Conservation (phyloP, 2,329 filamentous ascomycete genomes). For the Colletotrichum sp. region DNA sequence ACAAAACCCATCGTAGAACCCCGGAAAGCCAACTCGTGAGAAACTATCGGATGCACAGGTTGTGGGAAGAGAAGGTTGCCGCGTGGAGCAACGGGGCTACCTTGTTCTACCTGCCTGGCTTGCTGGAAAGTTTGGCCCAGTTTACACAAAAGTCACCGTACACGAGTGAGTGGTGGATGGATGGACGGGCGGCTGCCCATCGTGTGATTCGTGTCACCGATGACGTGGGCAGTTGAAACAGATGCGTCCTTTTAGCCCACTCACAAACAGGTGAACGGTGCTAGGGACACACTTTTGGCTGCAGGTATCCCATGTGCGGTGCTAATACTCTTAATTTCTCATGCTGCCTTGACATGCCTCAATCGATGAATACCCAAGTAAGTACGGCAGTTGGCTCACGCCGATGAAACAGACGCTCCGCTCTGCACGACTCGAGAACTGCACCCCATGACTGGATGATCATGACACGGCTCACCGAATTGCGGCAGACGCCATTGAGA, state of each 20-base stretch:
- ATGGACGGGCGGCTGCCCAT: neutral
- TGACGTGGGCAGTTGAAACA: slow-evolving; percentile 7
- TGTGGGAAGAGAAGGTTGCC: neutral
- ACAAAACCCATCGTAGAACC: neutral
- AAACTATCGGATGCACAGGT: neutral
- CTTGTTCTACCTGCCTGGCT: neutral
- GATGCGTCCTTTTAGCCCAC: neutral
- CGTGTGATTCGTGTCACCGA: neutral
- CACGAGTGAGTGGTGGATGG: neutral
- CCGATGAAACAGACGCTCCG: slow-evolving; percentile 2
- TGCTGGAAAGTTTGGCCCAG: neutral
- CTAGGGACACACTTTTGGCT: no score
- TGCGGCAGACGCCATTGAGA: neutral
- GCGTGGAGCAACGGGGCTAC: neutral
- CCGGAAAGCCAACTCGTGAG: neutral
- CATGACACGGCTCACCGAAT: neutral
- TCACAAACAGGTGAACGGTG: no score
- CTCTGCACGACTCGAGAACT: neutral
- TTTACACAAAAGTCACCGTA: neutral
- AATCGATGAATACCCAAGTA: neutral
- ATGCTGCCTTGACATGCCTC: neutral
- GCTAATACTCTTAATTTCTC: neutral
- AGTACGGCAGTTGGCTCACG: neutral
- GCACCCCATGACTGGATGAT: neutral
- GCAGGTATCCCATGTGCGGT: neutral